phyloP scores from a whole-genome alignment of 1,284 basidiomycete species.

The Lignosus rhinocerotis region DNA sequence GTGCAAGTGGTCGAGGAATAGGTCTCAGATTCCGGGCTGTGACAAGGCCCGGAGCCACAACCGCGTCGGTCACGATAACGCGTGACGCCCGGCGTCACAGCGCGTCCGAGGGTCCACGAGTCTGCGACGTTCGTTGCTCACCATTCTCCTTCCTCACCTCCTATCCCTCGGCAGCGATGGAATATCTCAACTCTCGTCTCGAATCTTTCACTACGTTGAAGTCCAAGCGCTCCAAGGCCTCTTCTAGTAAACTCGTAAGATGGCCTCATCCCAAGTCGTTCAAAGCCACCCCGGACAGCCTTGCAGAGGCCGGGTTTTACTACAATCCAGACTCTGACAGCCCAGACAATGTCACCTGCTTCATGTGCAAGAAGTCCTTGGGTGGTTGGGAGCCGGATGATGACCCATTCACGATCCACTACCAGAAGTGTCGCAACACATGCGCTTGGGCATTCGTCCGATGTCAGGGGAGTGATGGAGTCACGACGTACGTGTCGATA shows the following conservation, averaged over 20 bases:
- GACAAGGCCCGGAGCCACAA: not conserved
- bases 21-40: not conserved
- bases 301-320: conserved; percentile 85
- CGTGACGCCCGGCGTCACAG: conserved; percentile 18
- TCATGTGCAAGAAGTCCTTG: conserved; percentile 74
- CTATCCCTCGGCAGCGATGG: conserved; percentile 43
- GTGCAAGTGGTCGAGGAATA: not conserved
- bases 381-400: conserved; percentile 79
- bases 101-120: conserved; percentile 6
- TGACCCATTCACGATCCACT: conserved; percentile 81
- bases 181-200: conserved; percentile 54
- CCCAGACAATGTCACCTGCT: conserved; percentile 73
- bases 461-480: conserved; percentile 61
- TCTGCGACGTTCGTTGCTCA: not conserved
- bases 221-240: conserved; percentile 45
- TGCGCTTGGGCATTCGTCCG: conserved; percentile 80
- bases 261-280: conserved; percentile 68
- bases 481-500: conserved; percentile 50
- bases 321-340: conserved; percentile 63
- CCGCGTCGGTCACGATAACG: conserved; percentile 22
- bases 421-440: conserved; percentile 54
- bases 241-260: conserved; percentile 41
- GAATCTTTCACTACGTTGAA: conserved; percentile 53
- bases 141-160: not conserved
- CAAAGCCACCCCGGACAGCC: conserved; percentile 63